These are phyloP conservation scores for Solanum bulbocastanum DNA, from an alignment of 257 asterid genomes.

Conservation along the genomic window DNA sequence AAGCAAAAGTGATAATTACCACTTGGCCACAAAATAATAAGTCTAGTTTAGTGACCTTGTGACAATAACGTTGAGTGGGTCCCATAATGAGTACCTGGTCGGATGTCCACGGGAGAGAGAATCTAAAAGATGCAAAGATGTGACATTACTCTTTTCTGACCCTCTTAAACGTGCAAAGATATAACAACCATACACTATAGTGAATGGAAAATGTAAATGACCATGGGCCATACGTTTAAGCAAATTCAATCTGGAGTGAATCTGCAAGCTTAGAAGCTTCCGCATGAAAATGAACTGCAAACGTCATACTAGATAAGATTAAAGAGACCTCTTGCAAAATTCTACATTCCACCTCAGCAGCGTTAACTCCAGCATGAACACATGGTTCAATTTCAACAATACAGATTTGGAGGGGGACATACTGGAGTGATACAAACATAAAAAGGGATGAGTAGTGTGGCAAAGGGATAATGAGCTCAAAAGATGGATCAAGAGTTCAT, in stretches of 20 bases:
- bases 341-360: background rate
- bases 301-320: slow-evolving; percentile 3
- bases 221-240: slow-evolving; percentile 1
- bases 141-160: slow-evolving; percentile 6
- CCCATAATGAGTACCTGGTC: background rate
- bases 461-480: background rate
- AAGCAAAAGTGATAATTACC: background rate
- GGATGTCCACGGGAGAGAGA: background rate
- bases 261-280: background rate
- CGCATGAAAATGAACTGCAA: background rate
- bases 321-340: background rate
- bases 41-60: background rate
- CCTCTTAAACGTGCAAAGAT: slow-evolving; percentile 14
- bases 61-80: background rate
- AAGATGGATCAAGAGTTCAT: slow-evolving; percentile 2
- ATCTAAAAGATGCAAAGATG: background rate
- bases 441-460: background rate
- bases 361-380: background rate
- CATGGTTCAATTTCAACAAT: background rate
- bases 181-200: slow-evolving; percentile 11
- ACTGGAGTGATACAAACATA: background rate
- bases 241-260: background rate
- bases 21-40: background rate
- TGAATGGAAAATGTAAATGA: slow-evolving; percentile 1
- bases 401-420: background rate